Percentiles rank a stretch among this genome's conserved stretches.
Evolutionary conservation across 176 grass and related monocot species (phyloP).

Genomic region (Thalia dealbata): DNA sequence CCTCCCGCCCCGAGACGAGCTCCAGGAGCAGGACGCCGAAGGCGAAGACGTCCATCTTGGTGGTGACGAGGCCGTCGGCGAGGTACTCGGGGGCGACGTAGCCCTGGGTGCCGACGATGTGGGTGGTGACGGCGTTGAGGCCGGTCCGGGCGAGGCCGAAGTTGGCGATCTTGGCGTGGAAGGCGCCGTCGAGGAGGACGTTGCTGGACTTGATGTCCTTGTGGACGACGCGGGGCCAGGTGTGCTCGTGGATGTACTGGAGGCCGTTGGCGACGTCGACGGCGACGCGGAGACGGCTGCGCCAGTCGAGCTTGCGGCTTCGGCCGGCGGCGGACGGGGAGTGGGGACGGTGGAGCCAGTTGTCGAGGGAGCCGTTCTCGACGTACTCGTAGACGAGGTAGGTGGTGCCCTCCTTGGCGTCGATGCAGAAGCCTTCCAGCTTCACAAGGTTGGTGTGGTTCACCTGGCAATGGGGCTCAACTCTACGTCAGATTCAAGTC

Average conservation of each 20-base stretch:
- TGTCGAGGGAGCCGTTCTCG: constrained; percentile 83
- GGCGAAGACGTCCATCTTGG: constrained; percentile 94
- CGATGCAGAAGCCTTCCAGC: constrained; percentile 93
- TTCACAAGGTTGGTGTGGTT: constrained; percentile 97
- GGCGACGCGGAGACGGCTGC: constrained; percentile 64
- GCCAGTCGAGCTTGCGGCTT: constrained; percentile 42
- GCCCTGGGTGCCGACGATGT: constrained; percentile 88
- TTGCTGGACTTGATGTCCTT: constrained; percentile 99
- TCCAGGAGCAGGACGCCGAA: constrained; percentile 88
- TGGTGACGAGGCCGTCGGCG: constrained; percentile 74
- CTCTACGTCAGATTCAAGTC: not conserved
- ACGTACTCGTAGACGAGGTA: constrained; percentile 93
- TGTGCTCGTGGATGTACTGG: constrained; percentile 99
- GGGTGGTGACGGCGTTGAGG: constrained; percentile 84
- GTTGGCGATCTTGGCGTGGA: constrained; percentile 96
- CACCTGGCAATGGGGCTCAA: constrained; percentile 27
- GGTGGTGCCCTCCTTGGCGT: constrained; percentile 56
- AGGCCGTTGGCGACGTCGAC: constrained; percentile 85
- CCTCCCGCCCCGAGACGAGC: constrained; percentile 66
- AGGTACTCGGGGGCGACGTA: constrained; percentile 98
- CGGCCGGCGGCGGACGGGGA: constrained; percentile 3
- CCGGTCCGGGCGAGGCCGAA: constrained; percentile 96
- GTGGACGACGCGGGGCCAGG: constrained; percentile 97
- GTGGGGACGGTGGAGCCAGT: constrained; percentile 32
- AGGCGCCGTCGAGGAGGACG: constrained; percentile 58